phyloP scores from a whole-genome alignment of 305 asterid genomes.

The Withania somnifera region DNA sequence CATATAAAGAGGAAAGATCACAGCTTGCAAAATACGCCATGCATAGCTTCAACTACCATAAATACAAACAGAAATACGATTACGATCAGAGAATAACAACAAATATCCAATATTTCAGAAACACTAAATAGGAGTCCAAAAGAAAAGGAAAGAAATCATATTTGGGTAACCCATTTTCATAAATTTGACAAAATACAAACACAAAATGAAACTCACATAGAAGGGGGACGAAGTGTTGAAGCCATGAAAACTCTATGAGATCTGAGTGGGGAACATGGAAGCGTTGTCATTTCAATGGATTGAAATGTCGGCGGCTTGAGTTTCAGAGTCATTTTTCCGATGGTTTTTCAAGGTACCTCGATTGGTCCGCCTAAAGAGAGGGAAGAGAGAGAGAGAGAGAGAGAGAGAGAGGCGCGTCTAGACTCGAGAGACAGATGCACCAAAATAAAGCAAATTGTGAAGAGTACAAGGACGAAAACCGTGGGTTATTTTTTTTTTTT shows the following conservation, averaged over 20 bases:
- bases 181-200: neutral
- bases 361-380: neutral
- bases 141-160: neutral
- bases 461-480: too few relatives aligned
- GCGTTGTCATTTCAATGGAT: neutral
- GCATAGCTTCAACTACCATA: neutral
- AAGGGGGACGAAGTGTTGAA: slow-evolving; percentile 8
- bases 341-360: slow-evolving; percentile 2
- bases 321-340: slow-evolving; percentile 1
- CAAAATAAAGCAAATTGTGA: neutral
- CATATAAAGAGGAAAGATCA: neutral
- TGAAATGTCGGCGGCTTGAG: neutral
- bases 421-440: neutral
- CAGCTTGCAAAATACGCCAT: neutral
- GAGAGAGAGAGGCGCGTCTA: neutral
- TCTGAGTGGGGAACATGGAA: neutral
- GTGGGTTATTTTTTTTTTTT: too few relatives aligned
- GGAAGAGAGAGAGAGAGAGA: neutral
- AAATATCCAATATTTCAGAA: neutral
- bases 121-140: neutral
- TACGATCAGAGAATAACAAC: neutral
- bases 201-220: neutral
- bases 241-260: slow-evolving; percentile 8
- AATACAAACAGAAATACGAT: neutral
- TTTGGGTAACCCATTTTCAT: neutral